Evolutionary conservation across 1,284 basidiomycete species (phyloP), one percentile per base, ranked within the genome.

Genomic region (Leccinum huronense): DNA sequence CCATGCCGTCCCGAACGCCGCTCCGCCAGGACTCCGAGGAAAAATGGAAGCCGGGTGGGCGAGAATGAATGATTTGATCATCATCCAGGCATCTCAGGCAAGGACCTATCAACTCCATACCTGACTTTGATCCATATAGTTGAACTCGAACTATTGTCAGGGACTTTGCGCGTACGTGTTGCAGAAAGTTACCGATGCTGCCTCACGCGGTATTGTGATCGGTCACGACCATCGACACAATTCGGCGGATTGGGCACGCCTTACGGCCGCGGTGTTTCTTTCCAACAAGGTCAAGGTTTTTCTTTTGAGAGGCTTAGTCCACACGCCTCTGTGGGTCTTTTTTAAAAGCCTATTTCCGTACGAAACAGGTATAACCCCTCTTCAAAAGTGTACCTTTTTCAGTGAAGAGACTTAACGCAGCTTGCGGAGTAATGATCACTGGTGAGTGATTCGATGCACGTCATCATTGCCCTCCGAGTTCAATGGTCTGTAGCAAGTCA

Each of bases 381-480:
- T 23, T 19, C 40, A 5, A 3, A 64, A 91, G 89, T 72, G 89
- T 94, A 7, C 93, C 93, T 0, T 94, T 93, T 73, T 84, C 84
- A 38, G 83, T 94, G 14, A 87, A 86, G 69, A 79, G 75, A 58
- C 72, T 93, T 48, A 78, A 79, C 19, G 91, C 93, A 7, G 88
- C 88, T 3, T 90, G 89, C 63, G 93, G 93, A 31, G 86, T 95
- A 3, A 95, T 95, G 93, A 90, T 95, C 61, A 95, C 93, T 67
- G 89, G 90, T 88, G 61, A 30, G 76, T 68, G 23, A 19, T 58
- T 30, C 33, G 23, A 7, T 51, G 16, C 30, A 31, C 33, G 8
- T 60, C 48, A n/a, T 62, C 23, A 31, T 33, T 8, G 2, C n/a
- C 13, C 13, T 34, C 16, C 4, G 16, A 64, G 16, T 48, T 64